Percentiles rank a stretch among this genome's conserved stretches.
These are phyloP conservation scores for Yamadazyma triangularis DNA, from an alignment of 1,139 yeast species.

Conservation along the genomic window DNA sequence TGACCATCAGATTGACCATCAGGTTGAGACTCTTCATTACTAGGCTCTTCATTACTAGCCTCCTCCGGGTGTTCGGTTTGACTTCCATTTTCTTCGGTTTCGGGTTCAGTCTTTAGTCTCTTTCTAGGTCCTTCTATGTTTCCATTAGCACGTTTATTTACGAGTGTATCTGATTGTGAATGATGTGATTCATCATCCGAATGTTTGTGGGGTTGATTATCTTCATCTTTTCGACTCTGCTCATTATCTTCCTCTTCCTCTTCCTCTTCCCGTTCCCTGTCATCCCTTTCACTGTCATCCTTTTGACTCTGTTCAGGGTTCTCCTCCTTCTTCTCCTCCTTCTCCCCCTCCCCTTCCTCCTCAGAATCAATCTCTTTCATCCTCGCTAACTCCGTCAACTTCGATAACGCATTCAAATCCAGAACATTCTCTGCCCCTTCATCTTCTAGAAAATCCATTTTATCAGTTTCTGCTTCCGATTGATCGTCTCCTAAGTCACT, in stretches of 20 bases:
- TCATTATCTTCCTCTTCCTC: conserved; percentile 10
- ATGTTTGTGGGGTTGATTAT: no score
- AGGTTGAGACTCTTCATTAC: conserved; percentile 9
- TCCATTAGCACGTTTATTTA: no score
- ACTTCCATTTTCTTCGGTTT: conserved; percentile 4
- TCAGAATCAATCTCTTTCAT: conserved; percentile 35
- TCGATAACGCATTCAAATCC: conserved; percentile 37
- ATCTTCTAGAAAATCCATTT: conserved; percentile 54
- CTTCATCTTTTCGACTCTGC: conserved; percentile 9
- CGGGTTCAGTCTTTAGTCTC: conserved; percentile 10
- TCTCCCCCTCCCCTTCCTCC: conserved; percentile 17
- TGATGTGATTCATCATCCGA: no score
- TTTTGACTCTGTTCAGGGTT: neutral
- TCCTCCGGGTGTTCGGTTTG: conserved; percentile 2
- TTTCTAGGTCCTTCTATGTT: conserved; percentile 4
- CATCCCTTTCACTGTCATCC: conserved; percentile 5
- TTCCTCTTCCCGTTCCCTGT: conserved; percentile 7
- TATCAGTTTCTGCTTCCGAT: conserved; percentile 79
- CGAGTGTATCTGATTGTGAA: no score
- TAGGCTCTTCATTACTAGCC: neutral
- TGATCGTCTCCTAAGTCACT: conserved; percentile 62
- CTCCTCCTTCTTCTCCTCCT: conserved; percentile 1
- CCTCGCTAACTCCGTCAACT: conserved; percentile 40
- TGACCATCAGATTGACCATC: conserved; percentile 5
- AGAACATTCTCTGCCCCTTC: conserved; percentile 25